phyloP scores from a whole-genome alignment of 1,284 basidiomycete species.

The Fomes fomentarius region DNA sequence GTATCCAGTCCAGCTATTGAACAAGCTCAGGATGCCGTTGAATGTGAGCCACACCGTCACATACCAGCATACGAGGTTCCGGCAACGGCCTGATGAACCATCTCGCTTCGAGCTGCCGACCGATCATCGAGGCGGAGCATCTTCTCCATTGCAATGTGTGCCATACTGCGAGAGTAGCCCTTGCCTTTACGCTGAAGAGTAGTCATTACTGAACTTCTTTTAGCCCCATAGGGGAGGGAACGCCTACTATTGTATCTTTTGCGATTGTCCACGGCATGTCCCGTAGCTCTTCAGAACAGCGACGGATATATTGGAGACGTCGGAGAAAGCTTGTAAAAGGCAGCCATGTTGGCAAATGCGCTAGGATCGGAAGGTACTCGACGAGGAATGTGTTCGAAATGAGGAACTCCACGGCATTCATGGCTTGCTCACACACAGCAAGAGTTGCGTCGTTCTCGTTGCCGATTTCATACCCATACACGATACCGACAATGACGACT shows the following conservation, averaged over 20 bases:
- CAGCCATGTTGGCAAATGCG: slow-evolving; percentile 3
- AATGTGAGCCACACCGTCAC: neutral
- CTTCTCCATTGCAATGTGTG: neutral
- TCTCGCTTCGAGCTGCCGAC: neutral
- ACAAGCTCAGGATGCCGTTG: neutral
- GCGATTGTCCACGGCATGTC: slow-evolving; percentile 3
- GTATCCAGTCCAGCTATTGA: neutral
- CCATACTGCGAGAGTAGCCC: neutral
- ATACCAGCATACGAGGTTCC: neutral
- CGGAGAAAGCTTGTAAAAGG: slow-evolving; percentile 2
- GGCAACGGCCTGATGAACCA: neutral
- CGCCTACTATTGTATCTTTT: neutral
- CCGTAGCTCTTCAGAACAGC: neutral
- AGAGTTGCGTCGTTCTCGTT: neutral
- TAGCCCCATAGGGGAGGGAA: neutral
- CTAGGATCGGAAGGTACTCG: neutral
- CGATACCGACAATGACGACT: neutral
- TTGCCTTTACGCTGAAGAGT: neutral
- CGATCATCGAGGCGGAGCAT: neutral
- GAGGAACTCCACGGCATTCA: neutral
- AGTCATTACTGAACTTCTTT: too few relatives aligned
- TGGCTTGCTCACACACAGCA: neutral
- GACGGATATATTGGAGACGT: too few relatives aligned
- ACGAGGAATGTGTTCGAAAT: too few relatives aligned
- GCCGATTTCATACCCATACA: neutral